Evolutionary conservation across 2,329 filamentous ascomycete species (phyloP).

Genomic region (Phialophora verrucosa): DNA sequence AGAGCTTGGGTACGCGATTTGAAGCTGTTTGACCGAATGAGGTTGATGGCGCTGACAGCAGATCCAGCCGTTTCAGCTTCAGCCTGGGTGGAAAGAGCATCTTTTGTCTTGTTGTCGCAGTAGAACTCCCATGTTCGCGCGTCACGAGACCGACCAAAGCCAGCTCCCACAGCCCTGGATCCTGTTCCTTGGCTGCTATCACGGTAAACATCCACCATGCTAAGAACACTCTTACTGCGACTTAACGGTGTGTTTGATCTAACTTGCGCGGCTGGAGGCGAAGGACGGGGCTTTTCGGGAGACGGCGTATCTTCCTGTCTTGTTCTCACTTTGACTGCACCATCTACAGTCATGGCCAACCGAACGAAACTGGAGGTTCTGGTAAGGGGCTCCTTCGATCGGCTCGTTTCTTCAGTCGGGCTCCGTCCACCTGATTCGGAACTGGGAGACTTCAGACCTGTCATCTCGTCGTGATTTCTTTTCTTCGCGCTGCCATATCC

Average conservation of each 20-base stretch:
- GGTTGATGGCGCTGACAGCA: constrained; percentile 78
- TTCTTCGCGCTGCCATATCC: constrained; percentile 30
- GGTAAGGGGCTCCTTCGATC: constrained; percentile 38
- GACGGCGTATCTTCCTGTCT: constrained; percentile 73
- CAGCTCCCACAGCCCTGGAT: constrained; percentile 48
- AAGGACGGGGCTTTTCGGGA: constrained; percentile 61
- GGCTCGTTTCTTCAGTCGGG: constrained; percentile 48
- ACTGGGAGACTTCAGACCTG: constrained; percentile 10
- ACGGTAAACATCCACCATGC: constrained; percentile 25
- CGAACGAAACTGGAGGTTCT: constrained; percentile 62
- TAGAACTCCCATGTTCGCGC: constrained; percentile 90
- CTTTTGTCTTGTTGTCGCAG: constrained; percentile 78
- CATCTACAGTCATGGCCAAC: constrained; percentile 83
- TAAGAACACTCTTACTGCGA: constrained; percentile 41
- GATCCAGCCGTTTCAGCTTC: constrained; percentile 81
- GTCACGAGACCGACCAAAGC: constrained; percentile 79
- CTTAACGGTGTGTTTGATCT: constrained; percentile 58
- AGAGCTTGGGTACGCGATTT: constrained; percentile 51
- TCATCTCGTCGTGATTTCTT: constrained; percentile 37
- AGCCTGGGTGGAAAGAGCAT: constrained; percentile 78
- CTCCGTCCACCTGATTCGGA: constrained; percentile 46
- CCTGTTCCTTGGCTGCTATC: constrained; percentile 26
- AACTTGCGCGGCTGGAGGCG: constrained; percentile 50
- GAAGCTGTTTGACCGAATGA: constrained; percentile 74
- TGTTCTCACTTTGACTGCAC: constrained; percentile 83